Conservation (phyloP, 495 filamentous ascomycete genomes). For the Neurospora sp. region DNA sequence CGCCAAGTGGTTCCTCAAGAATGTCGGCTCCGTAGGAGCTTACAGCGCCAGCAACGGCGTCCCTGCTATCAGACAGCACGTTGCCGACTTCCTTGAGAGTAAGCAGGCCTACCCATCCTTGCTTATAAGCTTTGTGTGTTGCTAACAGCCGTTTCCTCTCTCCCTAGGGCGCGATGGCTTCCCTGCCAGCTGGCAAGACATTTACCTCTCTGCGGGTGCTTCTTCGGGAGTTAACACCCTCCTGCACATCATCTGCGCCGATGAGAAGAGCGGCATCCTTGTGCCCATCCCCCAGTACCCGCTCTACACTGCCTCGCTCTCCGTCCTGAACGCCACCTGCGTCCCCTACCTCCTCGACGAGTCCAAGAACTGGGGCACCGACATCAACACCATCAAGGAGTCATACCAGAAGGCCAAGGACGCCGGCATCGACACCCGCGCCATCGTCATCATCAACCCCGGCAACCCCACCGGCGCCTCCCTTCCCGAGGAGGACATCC, state of each 20-base stretch:
- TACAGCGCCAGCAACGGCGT: conserved; percentile 92
- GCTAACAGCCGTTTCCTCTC: neutral
- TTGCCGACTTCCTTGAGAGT: conserved; percentile 88
- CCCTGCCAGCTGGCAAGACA: conserved; percentile 60
- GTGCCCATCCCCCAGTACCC: conserved; percentile 98
- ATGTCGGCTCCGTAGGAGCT: conserved; percentile 85
- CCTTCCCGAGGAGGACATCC: conserved; percentile 66
- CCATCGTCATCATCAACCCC: conserved; percentile 95
- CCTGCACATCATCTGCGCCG: conserved; percentile 76
- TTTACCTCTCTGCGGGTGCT: conserved; percentile 84
- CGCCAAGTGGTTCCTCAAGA: conserved; percentile 64
- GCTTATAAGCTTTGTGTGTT: neutral
- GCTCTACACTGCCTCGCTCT: conserved; percentile 88
- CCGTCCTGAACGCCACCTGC: conserved; percentile 72
- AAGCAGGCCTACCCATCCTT: conserved; percentile 13
- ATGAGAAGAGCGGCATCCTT: conserved; percentile 71
- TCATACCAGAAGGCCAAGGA: conserved; percentile 60
- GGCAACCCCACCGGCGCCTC: conserved; percentile 94
- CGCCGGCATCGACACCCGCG: conserved; percentile 74
- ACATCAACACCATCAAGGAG: conserved; percentile 60
- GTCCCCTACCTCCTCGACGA: conserved; percentile 94
- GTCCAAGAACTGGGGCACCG: conserved; percentile 73
- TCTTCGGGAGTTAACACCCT: conserved; percentile 91
- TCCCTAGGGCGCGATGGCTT: conserved; percentile 69
- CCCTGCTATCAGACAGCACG: conserved; percentile 70